Conservation (phyloP, 2,329 filamentous ascomycete species). For the Talaromyces piceae region DNA sequence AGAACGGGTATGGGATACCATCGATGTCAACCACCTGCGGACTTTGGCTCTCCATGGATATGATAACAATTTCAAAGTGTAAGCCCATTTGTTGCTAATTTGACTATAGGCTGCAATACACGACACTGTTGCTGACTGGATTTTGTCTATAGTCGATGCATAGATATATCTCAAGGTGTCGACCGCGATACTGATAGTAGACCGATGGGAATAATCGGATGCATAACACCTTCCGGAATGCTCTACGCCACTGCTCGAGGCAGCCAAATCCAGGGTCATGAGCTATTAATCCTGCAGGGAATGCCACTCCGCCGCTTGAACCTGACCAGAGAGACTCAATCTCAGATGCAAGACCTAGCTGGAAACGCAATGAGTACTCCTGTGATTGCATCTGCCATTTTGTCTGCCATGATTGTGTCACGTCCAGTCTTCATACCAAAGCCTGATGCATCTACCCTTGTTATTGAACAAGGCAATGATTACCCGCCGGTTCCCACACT, state of each 20-base stretch:
- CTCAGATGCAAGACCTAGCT: conserved; percentile 60
- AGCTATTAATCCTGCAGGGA: conserved; percentile 60
- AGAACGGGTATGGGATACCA: conserved; percentile 56
- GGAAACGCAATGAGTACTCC: conserved; percentile 76
- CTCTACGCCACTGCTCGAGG: conserved; percentile 55
- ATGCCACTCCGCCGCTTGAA: conserved; percentile 56
- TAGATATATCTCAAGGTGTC: conserved; percentile 67
- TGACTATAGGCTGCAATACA: neutral
- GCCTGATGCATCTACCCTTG: neutral
- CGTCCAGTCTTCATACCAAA: neutral
- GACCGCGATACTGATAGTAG: conserved; percentile 48
- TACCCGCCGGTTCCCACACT: neutral
- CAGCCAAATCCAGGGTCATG: conserved; percentile 54
- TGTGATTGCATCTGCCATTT: conserved; percentile 57
- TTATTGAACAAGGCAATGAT: conserved; percentile 7
- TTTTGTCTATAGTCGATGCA: conserved; percentile 26
- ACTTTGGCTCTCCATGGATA: conserved; percentile 39
- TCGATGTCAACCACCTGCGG: conserved; percentile 56
- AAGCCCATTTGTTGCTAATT: conserved; percentile 16
- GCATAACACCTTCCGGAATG: conserved; percentile 60
- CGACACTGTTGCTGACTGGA: conserved; percentile 5
- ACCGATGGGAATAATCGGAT: conserved; percentile 54
- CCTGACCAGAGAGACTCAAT: conserved; percentile 56
- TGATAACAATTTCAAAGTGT: conserved; percentile 54
- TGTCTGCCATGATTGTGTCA: conserved; percentile 49